These are phyloP conservation scores for Monosporascus sp. DNA, from an alignment of 2,329 filamentous ascomycete genomes.

Conservation along the genomic window DNA sequence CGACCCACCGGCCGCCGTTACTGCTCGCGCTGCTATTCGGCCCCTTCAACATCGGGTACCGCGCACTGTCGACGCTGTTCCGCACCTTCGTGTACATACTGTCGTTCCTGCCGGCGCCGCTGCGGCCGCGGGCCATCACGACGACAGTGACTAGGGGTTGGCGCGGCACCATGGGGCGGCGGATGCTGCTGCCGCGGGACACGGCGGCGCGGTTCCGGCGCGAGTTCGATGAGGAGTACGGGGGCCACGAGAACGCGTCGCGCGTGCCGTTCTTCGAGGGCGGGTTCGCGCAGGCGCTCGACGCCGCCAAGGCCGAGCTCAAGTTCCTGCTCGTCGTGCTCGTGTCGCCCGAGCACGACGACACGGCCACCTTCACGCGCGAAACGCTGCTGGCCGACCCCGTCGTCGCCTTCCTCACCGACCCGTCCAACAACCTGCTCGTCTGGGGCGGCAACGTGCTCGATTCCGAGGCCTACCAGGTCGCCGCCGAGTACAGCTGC, in stretches of 20 bases:
- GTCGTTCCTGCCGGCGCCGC: conserved; percentile 67
- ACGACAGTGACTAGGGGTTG: conserved; percentile 46
- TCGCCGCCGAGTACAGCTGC: conserved; percentile 78
- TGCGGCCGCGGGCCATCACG: conserved; percentile 50
- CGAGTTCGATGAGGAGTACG: conserved; percentile 94
- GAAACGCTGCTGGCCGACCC: conserved; percentile 76
- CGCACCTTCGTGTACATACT: conserved; percentile 72
- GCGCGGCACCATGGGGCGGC: conserved; percentile 61
- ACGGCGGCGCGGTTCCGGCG: conserved; percentile 83
- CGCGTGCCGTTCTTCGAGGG: conserved; percentile 73
- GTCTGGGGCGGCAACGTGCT: conserved; percentile 91
- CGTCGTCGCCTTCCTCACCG: conserved; percentile 67
- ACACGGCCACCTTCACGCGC: conserved; percentile 74
- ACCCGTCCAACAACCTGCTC: conserved; percentile 72
- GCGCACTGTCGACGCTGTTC: conserved; percentile 62
- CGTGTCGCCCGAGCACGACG: conserved; percentile 89
- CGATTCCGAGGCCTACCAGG: conserved; percentile 91
- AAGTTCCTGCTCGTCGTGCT: conserved; percentile 89
- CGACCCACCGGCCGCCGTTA: conserved; percentile 63
- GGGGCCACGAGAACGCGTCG: conserved; percentile 40
- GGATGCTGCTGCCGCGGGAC: conserved; percentile 77
- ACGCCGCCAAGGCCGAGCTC: conserved; percentile 82
- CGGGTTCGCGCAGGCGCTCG: conserved; percentile 86
- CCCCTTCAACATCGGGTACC: conserved; percentile 75
- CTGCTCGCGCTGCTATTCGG: conserved; percentile 73